phyloP scores from a whole-genome alignment of 2,329 filamentous ascomycete genomes.

The Aureobasidium sp. region DNA sequence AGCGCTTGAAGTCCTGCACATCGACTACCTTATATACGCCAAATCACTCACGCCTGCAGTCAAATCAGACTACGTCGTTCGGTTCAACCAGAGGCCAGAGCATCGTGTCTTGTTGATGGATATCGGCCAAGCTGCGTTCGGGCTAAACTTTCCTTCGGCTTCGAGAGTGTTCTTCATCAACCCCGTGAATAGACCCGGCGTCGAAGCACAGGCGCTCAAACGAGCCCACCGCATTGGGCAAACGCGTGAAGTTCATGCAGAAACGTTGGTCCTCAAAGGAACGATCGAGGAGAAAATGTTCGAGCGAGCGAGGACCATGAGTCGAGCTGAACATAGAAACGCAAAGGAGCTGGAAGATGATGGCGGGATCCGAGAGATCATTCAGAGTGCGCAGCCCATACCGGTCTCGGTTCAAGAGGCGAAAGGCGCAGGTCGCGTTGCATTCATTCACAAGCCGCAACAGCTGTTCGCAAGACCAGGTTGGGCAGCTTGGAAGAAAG shows the following conservation, averaged over 20 bases:
- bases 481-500: constrained; percentile 16
- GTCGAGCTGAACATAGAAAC: constrained; percentile 46
- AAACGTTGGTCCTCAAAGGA: constrained; percentile 70
- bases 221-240: constrained; percentile 84
- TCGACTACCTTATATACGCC: constrained; percentile 59
- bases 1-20: constrained; percentile 61
- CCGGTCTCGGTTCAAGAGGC: constrained; percentile 28
- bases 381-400: constrained; percentile 46
- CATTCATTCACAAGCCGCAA: constrained; percentile 32
- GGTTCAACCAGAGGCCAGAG: constrained; percentile 61
- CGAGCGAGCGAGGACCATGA: constrained; percentile 64
- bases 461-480: constrained; percentile 36
- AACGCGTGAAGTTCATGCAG: constrained; percentile 65
- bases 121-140: constrained; percentile 78
- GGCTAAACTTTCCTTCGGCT: constrained; percentile 73
- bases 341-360: constrained; percentile 52
- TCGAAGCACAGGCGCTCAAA: constrained; percentile 87
- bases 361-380: constrained; percentile 48
- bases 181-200: constrained; percentile 72
- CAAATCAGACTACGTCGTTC: constrained; percentile 65
- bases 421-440: constrained; percentile 30
- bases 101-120: constrained; percentile 84
- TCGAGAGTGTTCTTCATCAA: constrained; percentile 84
- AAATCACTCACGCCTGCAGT: constrained; percentile 51
- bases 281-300: constrained; percentile 83